These are phyloP conservation scores for Sugiyamaella marilandica DNA, from an alignment of 805 yeast genomes.

Conservation along the genomic window DNA sequence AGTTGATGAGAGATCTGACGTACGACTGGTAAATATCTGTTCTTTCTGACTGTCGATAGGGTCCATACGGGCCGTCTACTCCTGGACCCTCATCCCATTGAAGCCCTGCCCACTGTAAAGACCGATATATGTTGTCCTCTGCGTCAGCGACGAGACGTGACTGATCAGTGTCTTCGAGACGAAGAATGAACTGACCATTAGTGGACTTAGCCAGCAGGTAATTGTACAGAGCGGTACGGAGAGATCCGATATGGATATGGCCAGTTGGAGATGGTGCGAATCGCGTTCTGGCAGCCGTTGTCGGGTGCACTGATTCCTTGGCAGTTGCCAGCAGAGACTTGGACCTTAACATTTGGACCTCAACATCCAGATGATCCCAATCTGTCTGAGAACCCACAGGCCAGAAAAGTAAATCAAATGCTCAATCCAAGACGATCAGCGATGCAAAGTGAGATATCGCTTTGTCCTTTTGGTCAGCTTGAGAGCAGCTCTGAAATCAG, in stretches of 20 bases:
- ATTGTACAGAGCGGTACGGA: constrained; percentile 90
- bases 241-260: constrained; percentile 83
- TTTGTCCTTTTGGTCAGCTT: no score
- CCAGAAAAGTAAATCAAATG: no score
- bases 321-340: neutral
- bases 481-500: no score
- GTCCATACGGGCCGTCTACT: constrained; percentile 57
- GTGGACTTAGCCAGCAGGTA: constrained; percentile 75
- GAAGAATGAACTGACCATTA: constrained; percentile 70
- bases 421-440: no score
- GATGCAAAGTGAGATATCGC: no score
- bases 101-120: constrained; percentile 74
- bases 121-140: constrained; percentile 69
- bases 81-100: constrained; percentile 78
- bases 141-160: constrained; percentile 75
- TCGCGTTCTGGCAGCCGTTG: constrained; percentile 68
- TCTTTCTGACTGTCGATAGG: constrained; percentile 84
- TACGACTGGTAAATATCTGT: constrained; percentile 58
- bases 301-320: constrained; percentile 4
- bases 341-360: neutral
- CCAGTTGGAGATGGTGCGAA: constrained; percentile 99
- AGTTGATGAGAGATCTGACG: constrained; percentile 49
- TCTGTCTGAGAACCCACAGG: no score
- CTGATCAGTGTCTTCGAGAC: constrained; percentile 93
- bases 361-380: no score